These are phyloP conservation scores for Sugiyamaella boreocaroliniensis DNA, from an alignment of 805 yeast species.

Conservation along the genomic window DNA sequence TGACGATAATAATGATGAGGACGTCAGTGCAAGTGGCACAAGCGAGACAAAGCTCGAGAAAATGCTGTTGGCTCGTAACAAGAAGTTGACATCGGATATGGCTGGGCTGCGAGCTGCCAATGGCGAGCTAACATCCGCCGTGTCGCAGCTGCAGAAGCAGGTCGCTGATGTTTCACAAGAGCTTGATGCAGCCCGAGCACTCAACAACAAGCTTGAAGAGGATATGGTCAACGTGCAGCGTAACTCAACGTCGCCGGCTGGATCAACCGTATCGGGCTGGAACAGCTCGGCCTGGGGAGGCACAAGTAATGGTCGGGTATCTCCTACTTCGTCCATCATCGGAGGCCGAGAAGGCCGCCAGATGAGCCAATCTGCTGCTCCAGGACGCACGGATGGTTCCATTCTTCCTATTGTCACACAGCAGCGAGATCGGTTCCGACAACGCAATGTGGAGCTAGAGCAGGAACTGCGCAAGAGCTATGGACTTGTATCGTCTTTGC, in stretches of 20 bases:
- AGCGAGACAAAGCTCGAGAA: conserved; percentile 38
- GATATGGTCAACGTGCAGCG: conserved; percentile 57
- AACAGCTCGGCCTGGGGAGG: conserved; percentile 12
- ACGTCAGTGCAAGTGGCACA: background rate
- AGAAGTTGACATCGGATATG: conserved; percentile 62
- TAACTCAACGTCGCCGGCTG: conserved; percentile 31
- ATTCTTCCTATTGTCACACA: conserved; percentile 81
- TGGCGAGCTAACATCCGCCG: conserved; percentile 39
- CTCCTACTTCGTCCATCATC: conserved; percentile 33
- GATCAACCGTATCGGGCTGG: conserved; percentile 33
- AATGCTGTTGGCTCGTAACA: conserved; percentile 63
- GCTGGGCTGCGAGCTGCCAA: conserved; percentile 58
- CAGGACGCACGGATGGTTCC: conserved; percentile 33
- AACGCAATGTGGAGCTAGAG: conserved; percentile 77
- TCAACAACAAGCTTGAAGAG: conserved; percentile 61
- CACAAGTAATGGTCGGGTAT: conserved; percentile 33
- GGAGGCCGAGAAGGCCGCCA: conserved; percentile 21
- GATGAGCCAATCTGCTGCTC: background rate
- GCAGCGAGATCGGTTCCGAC: conserved; percentile 88
- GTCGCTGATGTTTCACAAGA: conserved; percentile 29
- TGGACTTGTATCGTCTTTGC: conserved; percentile 49
- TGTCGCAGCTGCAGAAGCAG: conserved; percentile 31
- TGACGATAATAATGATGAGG: conserved; percentile 20
- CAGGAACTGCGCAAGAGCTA: conserved; percentile 62
- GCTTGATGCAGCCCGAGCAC: conserved; percentile 36